A percentile compares a stretch with the other conserved stretches of the same genome.
Conservation (phyloP, 805 yeast species). For the Priceomyces haplophilus region DNA sequence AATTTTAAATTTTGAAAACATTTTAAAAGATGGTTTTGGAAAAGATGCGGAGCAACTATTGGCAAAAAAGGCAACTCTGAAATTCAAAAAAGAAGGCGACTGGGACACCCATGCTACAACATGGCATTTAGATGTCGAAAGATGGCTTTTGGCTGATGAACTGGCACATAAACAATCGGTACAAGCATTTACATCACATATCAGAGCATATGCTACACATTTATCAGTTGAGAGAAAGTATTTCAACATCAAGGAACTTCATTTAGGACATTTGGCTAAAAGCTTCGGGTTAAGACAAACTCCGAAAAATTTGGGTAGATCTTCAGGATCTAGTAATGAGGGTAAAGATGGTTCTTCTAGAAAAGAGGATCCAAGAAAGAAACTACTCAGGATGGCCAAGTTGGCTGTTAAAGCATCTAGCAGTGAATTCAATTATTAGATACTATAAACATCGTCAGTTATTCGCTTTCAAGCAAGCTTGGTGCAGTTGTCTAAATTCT, state of each 20-base stretch:
- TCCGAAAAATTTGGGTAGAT: conserved; percentile 72
- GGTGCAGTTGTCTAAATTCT: conserved; percentile 20
- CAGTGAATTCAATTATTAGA: conserved; percentile 70
- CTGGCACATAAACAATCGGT: conserved; percentile 63
- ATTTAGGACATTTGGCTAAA: conserved; percentile 94
- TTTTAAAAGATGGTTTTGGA: conserved; percentile 35
- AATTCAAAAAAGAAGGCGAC: conserved; percentile 35
- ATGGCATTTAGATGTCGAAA: conserved; percentile 87
- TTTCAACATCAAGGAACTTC: conserved; percentile 79
- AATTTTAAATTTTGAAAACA: conserved; percentile 31
- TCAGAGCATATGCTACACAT: conserved; percentile 96
- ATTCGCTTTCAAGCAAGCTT: neutral
- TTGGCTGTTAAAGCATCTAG: conserved; percentile 60
- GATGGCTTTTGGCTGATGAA: conserved; percentile 76
- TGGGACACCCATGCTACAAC: conserved; percentile 98
- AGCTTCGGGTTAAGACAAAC: conserved; percentile 92
- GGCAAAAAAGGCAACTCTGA: conserved; percentile 28
- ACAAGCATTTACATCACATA: conserved; percentile 81
- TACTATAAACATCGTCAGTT: neutral
- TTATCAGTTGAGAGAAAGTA: conserved; percentile 70
- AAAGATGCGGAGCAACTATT: conserved; percentile 36
- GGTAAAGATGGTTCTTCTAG: conserved; percentile 30
- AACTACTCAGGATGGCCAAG: conserved; percentile 73
- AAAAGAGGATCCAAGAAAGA: conserved; percentile 67
- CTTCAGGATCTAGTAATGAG: conserved; percentile 30